Conservation (phyloP, 78 protist species). For the Polysphondylium violaceum region DNA sequence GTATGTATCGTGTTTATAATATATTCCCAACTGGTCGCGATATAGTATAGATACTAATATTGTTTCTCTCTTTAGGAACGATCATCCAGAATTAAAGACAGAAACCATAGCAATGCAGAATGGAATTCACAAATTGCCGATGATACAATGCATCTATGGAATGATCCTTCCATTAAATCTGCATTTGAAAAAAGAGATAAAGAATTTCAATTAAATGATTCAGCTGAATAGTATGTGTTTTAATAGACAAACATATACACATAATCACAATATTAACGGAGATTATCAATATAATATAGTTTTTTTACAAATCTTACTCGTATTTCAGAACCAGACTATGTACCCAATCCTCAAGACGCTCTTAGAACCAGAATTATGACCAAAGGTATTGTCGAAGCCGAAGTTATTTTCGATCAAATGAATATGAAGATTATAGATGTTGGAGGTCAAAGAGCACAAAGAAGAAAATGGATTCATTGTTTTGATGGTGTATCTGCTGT, state of each 20-base stretch:
- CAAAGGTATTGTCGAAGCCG: conserved; percentile 92
- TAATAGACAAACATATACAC: not conserved
- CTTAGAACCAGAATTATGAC: conserved; percentile 94
- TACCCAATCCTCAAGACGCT: conserved; percentile 94
- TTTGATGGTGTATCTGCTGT: conserved; percentile 94
- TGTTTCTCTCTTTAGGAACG: not conserved
- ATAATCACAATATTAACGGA: not conserved
- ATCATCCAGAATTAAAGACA: conserved; percentile 18
- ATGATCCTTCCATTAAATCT: conserved; percentile 48
- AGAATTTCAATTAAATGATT: conserved; percentile 85
- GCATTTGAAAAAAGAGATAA: conserved; percentile 65
- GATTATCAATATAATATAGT: conserved; percentile 19
- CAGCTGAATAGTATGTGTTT: conserved; percentile 76
- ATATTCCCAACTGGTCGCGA: not conserved
- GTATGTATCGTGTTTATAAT: conserved; percentile 9
- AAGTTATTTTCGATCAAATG: conserved; percentile 72
- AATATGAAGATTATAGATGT: conserved; percentile 92
- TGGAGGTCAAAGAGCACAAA: conserved; percentile 97
- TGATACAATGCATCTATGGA: conserved; percentile 46
- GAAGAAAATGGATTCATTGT: conserved; percentile 98
- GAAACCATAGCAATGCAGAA: conserved; percentile 31
- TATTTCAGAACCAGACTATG: conserved; percentile 77
- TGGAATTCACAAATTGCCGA: conserved; percentile 46
- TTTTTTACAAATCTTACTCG: conserved; percentile 84
- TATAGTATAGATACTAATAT: not conserved